A percentile compares a stretch with the other conserved stretches of the same genome.
Evolutionary conservation across 352 stramenopile genomes (phyloP).

Genomic region (Pythium aphanidermatum): DNA sequence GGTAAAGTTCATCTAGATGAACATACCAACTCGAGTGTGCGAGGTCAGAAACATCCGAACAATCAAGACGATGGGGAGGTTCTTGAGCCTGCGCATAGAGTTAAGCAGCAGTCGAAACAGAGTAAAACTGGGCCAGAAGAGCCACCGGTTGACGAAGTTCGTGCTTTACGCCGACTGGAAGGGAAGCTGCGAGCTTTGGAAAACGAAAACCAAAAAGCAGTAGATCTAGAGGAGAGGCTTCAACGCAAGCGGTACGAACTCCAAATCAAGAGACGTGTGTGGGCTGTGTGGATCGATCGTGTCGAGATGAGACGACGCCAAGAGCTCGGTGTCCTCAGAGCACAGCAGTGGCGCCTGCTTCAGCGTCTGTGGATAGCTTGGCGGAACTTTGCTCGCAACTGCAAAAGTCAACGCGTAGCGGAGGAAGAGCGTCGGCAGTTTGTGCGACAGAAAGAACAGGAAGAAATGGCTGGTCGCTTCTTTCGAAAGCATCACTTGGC

Average conservation of each 20-base stretch:
- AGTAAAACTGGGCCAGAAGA: no score
- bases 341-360: slow-evolving; percentile 19
- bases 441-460: slow-evolving; percentile 16
- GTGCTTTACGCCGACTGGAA: slow-evolving; percentile 3
- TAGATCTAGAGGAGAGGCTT: slow-evolving; percentile 7
- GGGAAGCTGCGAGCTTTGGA: slow-evolving; percentile 13
- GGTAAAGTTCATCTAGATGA: no score
- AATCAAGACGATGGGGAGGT: no score
- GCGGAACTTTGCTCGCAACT: not conserved
- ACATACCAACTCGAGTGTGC: no score
- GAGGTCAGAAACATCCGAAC: no score
- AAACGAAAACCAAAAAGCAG: slow-evolving; percentile 16
- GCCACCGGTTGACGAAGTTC: no score
- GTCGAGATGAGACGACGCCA: slow-evolving; percentile 13
- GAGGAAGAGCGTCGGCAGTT: slow-evolving; percentile 8
- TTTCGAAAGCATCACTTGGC: slow-evolving; percentile 30
- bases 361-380: slow-evolving; percentile 21
- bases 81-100: no score
- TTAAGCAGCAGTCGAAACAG: no score
- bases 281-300: slow-evolving; percentile 13
- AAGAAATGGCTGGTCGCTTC: slow-evolving; percentile 24
- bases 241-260: not conserved
- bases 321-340: slow-evolving; percentile 3
- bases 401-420: slow-evolving; percentile 7
- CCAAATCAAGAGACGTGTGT: slow-evolving; percentile 18